These are phyloP conservation scores for Debaryomyces fabryi DNA, from an alignment of 1,139 yeast species.

Conservation along the genomic window DNA sequence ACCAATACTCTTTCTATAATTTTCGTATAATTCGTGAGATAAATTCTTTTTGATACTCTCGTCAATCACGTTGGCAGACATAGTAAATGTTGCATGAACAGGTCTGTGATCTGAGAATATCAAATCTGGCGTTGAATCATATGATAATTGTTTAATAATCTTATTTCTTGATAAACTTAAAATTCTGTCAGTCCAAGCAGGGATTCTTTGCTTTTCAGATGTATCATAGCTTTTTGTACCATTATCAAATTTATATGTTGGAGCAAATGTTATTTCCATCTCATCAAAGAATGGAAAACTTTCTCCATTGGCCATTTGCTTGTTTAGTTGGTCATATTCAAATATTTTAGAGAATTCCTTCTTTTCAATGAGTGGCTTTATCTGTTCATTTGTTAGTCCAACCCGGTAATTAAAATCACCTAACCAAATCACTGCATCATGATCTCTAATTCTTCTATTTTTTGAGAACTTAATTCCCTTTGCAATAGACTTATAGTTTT, in stretches of 20 bases:
- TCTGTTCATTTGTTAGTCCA: constrained; percentile 66
- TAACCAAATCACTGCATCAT: constrained; percentile 85
- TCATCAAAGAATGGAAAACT: constrained; percentile 73
- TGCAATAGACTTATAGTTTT: constrained; percentile 72
- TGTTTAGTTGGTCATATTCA: constrained; percentile 73
- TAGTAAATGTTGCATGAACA: constrained; percentile 75
- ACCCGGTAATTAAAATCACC: constrained; percentile 94
- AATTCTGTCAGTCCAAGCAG: constrained; percentile 95
- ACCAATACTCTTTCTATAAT: constrained; percentile 48
- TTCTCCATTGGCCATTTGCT: constrained; percentile 72
- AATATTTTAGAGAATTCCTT: constrained; percentile 58
- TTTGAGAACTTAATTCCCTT: constrained; percentile 57
- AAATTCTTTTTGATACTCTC: constrained; percentile 60
- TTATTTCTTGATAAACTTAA: constrained; percentile 51
- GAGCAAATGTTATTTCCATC: constrained; percentile 72
- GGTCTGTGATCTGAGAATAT: constrained; percentile 93
- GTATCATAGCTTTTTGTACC: constrained; percentile 78
- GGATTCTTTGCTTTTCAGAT: constrained; percentile 89
- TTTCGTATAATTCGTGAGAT: constrained; percentile 61
- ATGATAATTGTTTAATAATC: constrained; percentile 62
- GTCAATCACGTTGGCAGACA: constrained; percentile 70
- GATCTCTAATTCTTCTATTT: constrained; percentile 60
- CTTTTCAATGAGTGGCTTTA: constrained; percentile 54
- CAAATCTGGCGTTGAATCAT: constrained; percentile 62
- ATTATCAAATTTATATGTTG: constrained; percentile 91